Evolutionary conservation across 805 yeast genomes (phyloP).

Genomic region (Candida vartiovaarae): DNA sequence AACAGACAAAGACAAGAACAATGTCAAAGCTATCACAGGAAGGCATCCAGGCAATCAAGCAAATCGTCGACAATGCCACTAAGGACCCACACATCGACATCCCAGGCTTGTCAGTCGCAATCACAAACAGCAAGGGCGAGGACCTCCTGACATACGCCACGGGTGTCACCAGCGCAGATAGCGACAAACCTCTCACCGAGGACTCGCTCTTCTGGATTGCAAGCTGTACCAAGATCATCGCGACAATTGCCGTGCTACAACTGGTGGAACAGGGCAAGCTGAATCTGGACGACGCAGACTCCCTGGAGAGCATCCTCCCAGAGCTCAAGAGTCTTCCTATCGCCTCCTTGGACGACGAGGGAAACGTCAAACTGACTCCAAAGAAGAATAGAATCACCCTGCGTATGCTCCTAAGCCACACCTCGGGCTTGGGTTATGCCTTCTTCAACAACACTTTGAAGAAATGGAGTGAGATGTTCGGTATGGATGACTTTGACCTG

Average conservation of each 20-base stretch:
- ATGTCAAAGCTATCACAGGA: conserved; percentile 2
- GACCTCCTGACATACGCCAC: conserved; percentile 17
- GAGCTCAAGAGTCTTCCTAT: conserved; percentile 23
- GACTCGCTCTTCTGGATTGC: conserved; percentile 26
- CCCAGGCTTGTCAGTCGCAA: conserved; percentile 9
- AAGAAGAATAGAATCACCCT: conserved; percentile 28
- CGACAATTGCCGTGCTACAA: conserved; percentile 26
- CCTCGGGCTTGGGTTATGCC: conserved; percentile 32
- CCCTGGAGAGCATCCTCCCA: conserved; percentile 26
- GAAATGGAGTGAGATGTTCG: conserved; percentile 17
- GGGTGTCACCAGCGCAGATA: conserved; percentile 16
- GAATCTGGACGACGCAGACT: conserved; percentile 25
- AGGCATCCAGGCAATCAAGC: conserved; percentile 5
- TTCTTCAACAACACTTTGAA: conserved; percentile 22
- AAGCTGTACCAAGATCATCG: conserved; percentile 27
- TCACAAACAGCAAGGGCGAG: conserved; percentile 9
- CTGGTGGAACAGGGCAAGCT: conserved; percentile 28
- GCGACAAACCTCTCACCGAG: conserved; percentile 9
- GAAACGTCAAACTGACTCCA: conserved; percentile 17
- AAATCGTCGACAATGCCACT: conserved; percentile 4
- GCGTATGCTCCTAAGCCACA: conserved; percentile 30
- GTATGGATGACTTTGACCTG: conserved; percentile 14
- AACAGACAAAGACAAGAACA: neutral
- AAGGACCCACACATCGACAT: conserved; percentile 5
- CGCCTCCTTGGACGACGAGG: conserved; percentile 19